phyloP scores from a whole-genome alignment of 768 basidiomycete genomes.

The Mycena floridula region DNA sequence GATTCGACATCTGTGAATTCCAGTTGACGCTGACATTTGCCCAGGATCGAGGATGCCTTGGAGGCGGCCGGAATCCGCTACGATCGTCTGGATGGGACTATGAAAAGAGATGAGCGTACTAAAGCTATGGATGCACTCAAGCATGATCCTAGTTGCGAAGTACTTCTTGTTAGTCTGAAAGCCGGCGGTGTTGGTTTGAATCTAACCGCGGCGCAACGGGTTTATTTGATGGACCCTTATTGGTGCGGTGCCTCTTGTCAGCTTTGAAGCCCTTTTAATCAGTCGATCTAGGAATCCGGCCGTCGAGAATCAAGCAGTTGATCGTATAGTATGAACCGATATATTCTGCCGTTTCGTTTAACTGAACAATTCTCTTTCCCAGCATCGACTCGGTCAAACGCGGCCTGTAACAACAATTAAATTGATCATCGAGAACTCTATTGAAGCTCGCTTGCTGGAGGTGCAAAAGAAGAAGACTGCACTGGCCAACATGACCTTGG shows the following conservation, averaged over 20 bases:
- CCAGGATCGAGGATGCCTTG: conserved; percentile 84
- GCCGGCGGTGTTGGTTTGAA: conserved; percentile 98
- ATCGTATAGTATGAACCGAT: conserved; percentile 82
- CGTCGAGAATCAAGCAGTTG: conserved; percentile 96
- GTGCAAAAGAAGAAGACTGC: conserved; percentile 95
- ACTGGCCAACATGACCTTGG: conserved; percentile 90
- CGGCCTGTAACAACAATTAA: conserved; percentile 88
- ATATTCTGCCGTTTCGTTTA: background rate
- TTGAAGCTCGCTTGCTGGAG: conserved; percentile 87
- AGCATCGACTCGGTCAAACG: conserved; percentile 97
- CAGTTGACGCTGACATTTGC: background rate
- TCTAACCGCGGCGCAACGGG: conserved; percentile 88
- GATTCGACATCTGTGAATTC: background rate
- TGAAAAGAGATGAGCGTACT: conserved; percentile 93
- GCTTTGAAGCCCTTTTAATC: conserved; percentile 5
- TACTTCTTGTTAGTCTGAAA: conserved; percentile 90
- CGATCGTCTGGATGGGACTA: conserved; percentile 92
- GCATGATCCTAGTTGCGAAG: conserved; percentile 85
- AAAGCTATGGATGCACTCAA: conserved; percentile 91
- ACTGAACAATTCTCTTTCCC: conserved; percentile 6
- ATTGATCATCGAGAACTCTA: conserved; percentile 89
- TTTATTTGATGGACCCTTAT: conserved; percentile 96
- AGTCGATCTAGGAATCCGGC: conserved; percentile 74
- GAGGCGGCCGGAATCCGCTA: conserved; percentile 79
- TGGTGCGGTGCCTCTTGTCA: too few relatives aligned